Percentiles rank a stretch among this genome's conserved stretches.
These are phyloP conservation scores for Arctium lappa DNA, from an alignment of 129 eudicot species.

Conservation along the genomic window DNA sequence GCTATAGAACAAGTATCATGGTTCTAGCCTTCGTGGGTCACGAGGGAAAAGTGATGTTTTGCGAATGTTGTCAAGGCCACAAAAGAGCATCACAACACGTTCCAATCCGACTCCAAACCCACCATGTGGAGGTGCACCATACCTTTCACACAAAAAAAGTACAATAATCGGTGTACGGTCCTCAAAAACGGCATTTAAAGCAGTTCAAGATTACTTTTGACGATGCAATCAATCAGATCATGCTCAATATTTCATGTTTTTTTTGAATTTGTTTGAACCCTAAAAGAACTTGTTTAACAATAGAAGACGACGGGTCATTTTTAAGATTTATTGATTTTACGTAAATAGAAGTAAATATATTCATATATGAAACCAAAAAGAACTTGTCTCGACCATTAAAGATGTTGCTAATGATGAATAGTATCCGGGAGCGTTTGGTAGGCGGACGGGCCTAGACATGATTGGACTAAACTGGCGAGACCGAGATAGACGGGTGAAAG, in stretches of 20 bases:
- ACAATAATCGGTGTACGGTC: no score
- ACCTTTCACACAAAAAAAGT: slow-evolving; percentile 35
- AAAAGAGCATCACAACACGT: slow-evolving; percentile 86
- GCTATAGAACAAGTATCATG: slow-evolving; percentile 22
- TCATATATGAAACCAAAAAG: background rate
- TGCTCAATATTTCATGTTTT: background rate
- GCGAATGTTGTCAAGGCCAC: slow-evolving; percentile 79
- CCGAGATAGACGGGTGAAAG: background rate
- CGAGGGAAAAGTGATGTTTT: slow-evolving; percentile 76
- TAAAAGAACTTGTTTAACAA: background rate
- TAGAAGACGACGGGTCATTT: background rate
- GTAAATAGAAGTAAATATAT: background rate
- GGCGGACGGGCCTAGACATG: no score
- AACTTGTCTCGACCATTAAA: background rate
- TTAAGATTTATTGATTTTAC: background rate
- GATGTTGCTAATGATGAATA: background rate
- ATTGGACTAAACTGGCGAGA: background rate
- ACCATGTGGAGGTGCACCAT: slow-evolving; percentile 81
- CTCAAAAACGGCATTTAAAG: background rate
- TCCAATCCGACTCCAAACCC: slow-evolving; percentile 88
- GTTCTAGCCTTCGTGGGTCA: slow-evolving; percentile 73
- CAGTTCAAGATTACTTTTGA: background rate
- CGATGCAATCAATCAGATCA: background rate
- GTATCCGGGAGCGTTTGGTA: no score
- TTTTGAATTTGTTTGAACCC: background rate